Evolutionary conservation across 2,329 filamentous ascomycete species (phyloP), one percentile per base, ranked within the genome.

Genomic region (Dactylellina leptospora): DNA sequence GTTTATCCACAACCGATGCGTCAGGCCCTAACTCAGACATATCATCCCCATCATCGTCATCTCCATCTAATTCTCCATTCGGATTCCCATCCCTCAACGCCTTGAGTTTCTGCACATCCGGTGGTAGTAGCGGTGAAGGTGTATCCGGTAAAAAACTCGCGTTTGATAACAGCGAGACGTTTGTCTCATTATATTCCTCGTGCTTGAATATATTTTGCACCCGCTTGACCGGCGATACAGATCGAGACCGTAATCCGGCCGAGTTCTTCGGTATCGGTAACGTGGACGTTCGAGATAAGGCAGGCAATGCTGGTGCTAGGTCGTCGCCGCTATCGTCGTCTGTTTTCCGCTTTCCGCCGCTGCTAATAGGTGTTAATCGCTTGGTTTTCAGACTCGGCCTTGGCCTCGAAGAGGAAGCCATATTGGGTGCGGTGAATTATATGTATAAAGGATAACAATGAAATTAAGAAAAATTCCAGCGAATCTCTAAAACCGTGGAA

Each of bases 131-230:
- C 44, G 58, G 66, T 27, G 66, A 71, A 6, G 66, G 66, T 3
- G 66, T 71, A 36, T 71, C 66, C 51, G 66, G 66, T 36, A 71
- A 45, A 47, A 71, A 71, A 23, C 66, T 71, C 1, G 66, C 66
- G 38, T 71, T 71, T 10, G 66, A 71, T 47, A 71, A 42, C 33
- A 71, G 30, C 58, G 66, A 71, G n/a, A 20, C 40, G 36, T 53
- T 53, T 0, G 66, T 58, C 16, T 58, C 66, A 25, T 62, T 62
- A 22, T 63, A 71, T 36, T 62, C 59, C 22, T 71, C 66, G 5
- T 48, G 58, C 30, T 63, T 63, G 51, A 58, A 71, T 38, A 71
- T 53, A 28, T 61, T 47, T 23, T 51, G 59, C 18, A 36, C 42
- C 50, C 58, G 36, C 18, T 71, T 71, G 9, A 63, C 58, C 42